Conservation (phyloP, 345 rosid species). For the Anacardium occidentale region DNA sequence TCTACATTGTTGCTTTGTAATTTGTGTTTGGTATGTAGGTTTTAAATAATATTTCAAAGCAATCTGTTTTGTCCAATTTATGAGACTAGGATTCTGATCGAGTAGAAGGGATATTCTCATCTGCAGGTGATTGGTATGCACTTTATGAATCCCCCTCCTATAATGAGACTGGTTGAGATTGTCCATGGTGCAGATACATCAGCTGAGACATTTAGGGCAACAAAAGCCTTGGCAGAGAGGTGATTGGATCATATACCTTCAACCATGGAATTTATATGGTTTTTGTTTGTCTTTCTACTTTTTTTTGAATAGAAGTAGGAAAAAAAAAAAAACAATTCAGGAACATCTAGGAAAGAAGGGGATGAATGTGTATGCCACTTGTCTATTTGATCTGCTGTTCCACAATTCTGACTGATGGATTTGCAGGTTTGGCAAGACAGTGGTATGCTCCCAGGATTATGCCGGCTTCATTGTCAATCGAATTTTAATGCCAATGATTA, state of each 20-base stretch:
- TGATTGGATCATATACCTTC: slow-evolving; percentile 20
- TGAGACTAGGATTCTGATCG: background rate
- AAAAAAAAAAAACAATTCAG: background rate
- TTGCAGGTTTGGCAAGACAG: slow-evolving; percentile 73
- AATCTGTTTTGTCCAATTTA: background rate
- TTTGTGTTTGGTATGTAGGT: too few species aligned
- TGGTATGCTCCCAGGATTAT: slow-evolving; percentile 75
- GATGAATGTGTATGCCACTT: background rate
- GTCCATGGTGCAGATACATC: slow-evolving; percentile 86
- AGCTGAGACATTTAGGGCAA: slow-evolving; percentile 58
- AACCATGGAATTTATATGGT: background rate
- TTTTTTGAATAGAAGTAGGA: background rate
- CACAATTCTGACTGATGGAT: background rate
- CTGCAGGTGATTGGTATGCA: slow-evolving; percentile 88
- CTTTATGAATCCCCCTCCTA: slow-evolving; percentile 97
- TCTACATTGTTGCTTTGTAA: too few species aligned
- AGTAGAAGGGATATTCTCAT: slow-evolving; percentile 6
- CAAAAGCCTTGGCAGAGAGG: slow-evolving; percentile 80
- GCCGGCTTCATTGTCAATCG: slow-evolving; percentile 86
- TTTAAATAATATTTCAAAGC: too few species aligned
- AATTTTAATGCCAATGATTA: slow-evolving; percentile 96
- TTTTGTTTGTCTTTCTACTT: background rate
- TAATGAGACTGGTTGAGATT: slow-evolving; percentile 89
- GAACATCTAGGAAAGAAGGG: background rate
- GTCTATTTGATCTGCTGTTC: background rate